phyloP scores from a whole-genome alignment of 768 basidiomycete species.

The Termitomyces heimii region DNA sequence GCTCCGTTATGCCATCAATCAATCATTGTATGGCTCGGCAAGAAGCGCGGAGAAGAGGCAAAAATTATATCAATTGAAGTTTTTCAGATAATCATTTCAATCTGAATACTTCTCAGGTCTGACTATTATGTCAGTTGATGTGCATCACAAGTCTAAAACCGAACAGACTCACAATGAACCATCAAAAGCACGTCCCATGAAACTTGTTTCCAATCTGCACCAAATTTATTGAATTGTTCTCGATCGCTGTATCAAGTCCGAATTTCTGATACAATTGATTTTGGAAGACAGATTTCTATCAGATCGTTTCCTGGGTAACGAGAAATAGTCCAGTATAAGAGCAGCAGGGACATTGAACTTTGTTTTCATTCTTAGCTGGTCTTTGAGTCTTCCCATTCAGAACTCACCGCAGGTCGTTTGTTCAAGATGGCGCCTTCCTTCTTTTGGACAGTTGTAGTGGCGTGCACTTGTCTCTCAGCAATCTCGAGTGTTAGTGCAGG shows the following conservation, averaged over 20 bases:
- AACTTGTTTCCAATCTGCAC: too few species aligned
- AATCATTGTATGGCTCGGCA: background rate
- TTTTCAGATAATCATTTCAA: too few species aligned
- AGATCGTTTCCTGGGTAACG: background rate
- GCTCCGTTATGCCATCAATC: background rate
- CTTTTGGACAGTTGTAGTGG: background rate
- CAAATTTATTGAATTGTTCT: too few species aligned
- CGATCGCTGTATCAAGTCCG: background rate
- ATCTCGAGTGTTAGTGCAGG: background rate
- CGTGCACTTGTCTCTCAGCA: slow-evolving; percentile 1
- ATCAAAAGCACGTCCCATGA: background rate
- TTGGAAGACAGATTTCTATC: background rate
- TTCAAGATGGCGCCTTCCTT: slow-evolving; percentile 6
- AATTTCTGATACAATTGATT: background rate
- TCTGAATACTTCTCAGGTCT: background rate
- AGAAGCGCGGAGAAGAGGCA: background rate
- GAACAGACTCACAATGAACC: background rate
- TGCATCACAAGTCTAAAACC: background rate
- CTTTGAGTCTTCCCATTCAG: slow-evolving; percentile 2
- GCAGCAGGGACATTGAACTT: background rate
- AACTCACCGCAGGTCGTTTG: slow-evolving; percentile 9
- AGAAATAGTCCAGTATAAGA: background rate
- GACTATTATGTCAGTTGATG: background rate
- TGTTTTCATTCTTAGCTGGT: slow-evolving; percentile 8
- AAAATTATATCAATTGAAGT: too few species aligned